phyloP scores from a whole-genome alignment of 176 grass and related monocot species.

The Ensete ventricosum region DNA sequence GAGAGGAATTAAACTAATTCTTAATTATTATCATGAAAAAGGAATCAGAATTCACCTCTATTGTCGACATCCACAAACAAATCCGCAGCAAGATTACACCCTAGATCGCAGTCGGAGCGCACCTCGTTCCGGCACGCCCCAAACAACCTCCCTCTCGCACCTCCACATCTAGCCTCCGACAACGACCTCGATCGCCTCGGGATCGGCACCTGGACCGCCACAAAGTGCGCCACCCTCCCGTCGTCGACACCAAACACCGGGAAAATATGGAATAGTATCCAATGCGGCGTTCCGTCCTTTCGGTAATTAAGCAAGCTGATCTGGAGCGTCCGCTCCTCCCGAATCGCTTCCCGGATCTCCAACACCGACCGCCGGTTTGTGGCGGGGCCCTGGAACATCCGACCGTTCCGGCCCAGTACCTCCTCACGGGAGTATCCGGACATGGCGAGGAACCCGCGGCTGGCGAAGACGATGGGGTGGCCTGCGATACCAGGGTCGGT shows the following conservation, averaged over 20 bases:
- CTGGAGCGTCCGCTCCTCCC: constrained; percentile 47
- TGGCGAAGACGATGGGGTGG: constrained; percentile 93
- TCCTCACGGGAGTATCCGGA: constrained; percentile 47
- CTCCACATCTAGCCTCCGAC: neutral
- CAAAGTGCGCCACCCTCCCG: constrained; percentile 65
- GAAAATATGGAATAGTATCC: constrained; percentile 67
- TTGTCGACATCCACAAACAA: constrained; percentile 54
- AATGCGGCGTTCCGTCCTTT: constrained; percentile 69
- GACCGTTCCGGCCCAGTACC: constrained; percentile 62
- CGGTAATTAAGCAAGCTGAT: constrained; percentile 60
- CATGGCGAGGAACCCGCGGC: constrained; percentile 43
- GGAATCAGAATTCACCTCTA: constrained; percentile 44
- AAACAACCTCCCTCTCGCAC: constrained; percentile 1
- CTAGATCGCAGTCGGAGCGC: constrained; percentile 29
- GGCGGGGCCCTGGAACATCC: constrained; percentile 78
- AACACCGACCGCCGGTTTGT: constrained; percentile 61
- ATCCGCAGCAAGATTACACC: constrained; percentile 34
- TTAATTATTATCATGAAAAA: neutral
- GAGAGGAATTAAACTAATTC: neutral
- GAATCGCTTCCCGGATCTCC: constrained; percentile 61
- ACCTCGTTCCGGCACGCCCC: constrained; percentile 66
- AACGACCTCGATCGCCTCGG: neutral
- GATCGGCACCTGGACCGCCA: constrained; percentile 84
- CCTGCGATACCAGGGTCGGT: constrained; percentile 70
- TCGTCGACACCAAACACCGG: constrained; percentile 61